Conservation (phyloP, 805 yeast species). For the Starmera caribaea region DNA sequence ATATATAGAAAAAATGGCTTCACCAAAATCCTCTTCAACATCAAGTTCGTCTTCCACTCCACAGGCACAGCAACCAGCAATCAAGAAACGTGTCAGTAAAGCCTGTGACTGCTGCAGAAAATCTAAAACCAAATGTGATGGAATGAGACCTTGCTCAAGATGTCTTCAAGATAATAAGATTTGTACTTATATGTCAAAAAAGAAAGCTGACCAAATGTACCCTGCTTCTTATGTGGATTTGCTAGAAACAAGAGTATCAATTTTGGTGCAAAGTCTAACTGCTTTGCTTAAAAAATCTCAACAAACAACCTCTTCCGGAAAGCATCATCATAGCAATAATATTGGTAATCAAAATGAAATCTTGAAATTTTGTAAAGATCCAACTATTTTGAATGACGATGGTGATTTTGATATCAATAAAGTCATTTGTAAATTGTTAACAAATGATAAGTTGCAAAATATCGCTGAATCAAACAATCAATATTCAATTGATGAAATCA, state of each 20-base stretch:
- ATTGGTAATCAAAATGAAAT: constrained; percentile 4
- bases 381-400: constrained; percentile 8
- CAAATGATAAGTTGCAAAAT: constrained; percentile 15
- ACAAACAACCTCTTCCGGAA: background rate
- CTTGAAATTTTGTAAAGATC: constrained; percentile 10
- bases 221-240: constrained; percentile 39
- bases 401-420: constrained; percentile 18
- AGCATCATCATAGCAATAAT: no score
- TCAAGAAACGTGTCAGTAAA: constrained; percentile 26
- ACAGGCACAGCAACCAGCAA: constrained; percentile 1
- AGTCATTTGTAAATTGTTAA: constrained; percentile 13
- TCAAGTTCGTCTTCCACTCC: background rate
- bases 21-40: background rate
- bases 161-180: constrained; percentile 46
- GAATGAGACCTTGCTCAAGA: constrained; percentile 37
- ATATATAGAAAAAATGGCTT: no score
- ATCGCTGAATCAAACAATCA: constrained; percentile 14
- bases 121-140: constrained; percentile 36
- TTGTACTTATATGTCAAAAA: constrained; percentile 47
- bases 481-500: constrained; percentile 16
- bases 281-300: constrained; percentile 14
- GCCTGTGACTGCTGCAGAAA: constrained; percentile 40
- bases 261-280: constrained; percentile 33
- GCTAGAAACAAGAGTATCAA: constrained; percentile 38
- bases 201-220: constrained; percentile 34